phyloP scores from a whole-genome alignment of 176 grass and related monocot genomes.

The Tillandsia fasciculata region DNA sequence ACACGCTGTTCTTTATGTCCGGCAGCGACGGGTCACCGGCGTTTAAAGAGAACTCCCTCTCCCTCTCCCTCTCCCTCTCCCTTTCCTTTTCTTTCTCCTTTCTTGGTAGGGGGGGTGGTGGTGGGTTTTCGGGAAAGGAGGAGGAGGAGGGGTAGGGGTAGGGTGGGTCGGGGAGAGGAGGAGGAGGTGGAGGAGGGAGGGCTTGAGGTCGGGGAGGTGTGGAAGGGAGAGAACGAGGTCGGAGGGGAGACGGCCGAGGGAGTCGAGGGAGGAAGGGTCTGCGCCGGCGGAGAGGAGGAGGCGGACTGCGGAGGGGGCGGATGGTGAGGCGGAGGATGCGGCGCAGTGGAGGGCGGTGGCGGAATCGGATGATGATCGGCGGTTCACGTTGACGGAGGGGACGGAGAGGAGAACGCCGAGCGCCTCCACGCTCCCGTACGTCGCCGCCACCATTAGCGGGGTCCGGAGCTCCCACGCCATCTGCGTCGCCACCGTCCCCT shows the following conservation, averaged over 20 bases:
- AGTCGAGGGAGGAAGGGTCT: conserved; percentile 38
- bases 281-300: conserved; percentile 59
- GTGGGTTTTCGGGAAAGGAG: conserved; percentile 9
- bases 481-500: conserved; percentile 38
- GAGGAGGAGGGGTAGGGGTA: conserved; percentile 19
- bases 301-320: conserved; percentile 41
- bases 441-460: conserved; percentile 77
- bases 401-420: conserved; percentile 41
- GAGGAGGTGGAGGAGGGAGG: conserved; percentile 42
- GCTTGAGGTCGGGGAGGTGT: conserved; percentile 10
- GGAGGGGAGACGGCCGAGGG: conserved; percentile 28
- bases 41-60: conserved; percentile 15
- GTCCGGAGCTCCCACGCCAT: conserved; percentile 50
- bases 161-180: too few relatives aligned
- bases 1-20: conserved; percentile 12
- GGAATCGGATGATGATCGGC: conserved; percentile 24
- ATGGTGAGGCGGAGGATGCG: conserved; percentile 43
- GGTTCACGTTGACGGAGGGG: conserved; percentile 39
- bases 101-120: conserved; percentile 47
- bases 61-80: conserved; percentile 19
- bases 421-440: conserved; percentile 50
- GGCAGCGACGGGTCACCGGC: not conserved
- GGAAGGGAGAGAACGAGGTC: conserved; percentile 41
- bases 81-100: conserved; percentile 59
- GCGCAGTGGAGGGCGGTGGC: conserved; percentile 77